Base-by-base conservation (phyloP, 768 basidiomycete species). In the Psilocybe sp. region DNA sequence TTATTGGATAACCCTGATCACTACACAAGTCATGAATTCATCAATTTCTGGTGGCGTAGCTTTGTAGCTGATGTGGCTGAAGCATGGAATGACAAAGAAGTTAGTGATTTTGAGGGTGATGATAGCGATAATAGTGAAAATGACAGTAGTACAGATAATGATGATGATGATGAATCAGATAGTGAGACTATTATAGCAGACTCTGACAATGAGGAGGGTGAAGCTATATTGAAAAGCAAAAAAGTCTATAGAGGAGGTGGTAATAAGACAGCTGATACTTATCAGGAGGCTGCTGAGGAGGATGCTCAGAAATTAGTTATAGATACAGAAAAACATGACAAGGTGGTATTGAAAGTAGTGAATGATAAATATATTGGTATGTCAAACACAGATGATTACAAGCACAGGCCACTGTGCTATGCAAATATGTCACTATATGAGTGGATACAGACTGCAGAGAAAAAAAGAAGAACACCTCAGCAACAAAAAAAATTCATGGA, bases 1-100 rank as follows among this genome's bases (percentile, higher is more conserved):
- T 42, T 73, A 1, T 48, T 72, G 7, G 62, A 58, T 5, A 55
- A 68, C 43, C 69, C 68, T 14, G 74, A 75, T 50, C 69, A 71
- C 18, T 73, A 74, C 46, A 72, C 60, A 10, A 66, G 56, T 32
- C 60, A 65, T 49, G 32, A 15, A 33, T 71, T 69, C 56, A 52
- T 60, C 3, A 44, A 52, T 1, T 64, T 67, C 32, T 66, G 52
- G 46, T 70, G 68, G 68, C 46, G 52, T 40, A 19, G 40, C 5
- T 70, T 52, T 57, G 61, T 66, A 5, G n/a, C 31, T 5, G 55
- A 64, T 23, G 55, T 59, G 5, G 18, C 41, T 7, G 28, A 36
- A 7, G 34, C 18, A 0, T 64, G 60, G 50, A 15, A 32, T 44
- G 5, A 44, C 9, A 33, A 44, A 16, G 8, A 6, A 5, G 32